These are phyloP conservation scores for Silene vulgaris DNA, from an alignment of 179 eudicot species.

Conservation along the genomic window DNA sequence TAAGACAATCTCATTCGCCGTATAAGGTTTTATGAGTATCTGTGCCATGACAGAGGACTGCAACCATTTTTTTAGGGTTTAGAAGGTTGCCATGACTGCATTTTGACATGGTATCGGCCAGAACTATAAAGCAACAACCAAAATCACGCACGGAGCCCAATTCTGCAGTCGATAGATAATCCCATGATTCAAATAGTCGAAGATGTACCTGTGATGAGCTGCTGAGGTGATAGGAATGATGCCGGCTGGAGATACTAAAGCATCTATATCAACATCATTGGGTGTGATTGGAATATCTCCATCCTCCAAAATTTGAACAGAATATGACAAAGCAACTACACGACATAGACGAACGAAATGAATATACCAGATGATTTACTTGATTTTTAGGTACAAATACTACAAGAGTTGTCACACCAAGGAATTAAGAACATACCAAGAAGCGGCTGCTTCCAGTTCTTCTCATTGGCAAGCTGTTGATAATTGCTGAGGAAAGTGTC, in stretches of 20 bases:
- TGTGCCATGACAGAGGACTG: background rate
- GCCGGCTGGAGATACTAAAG: conserved; percentile 76
- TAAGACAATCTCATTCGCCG: background rate
- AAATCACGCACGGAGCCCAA: background rate
- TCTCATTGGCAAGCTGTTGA: conserved; percentile 62
- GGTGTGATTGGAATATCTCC: conserved; percentile 82
- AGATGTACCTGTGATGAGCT: conserved; percentile 40
- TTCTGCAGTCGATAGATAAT: background rate
- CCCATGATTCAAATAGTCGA: background rate
- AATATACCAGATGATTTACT: background rate
- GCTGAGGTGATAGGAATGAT: conserved; percentile 64
- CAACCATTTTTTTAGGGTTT: background rate
- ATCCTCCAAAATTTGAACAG: conserved; percentile 76
- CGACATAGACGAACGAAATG: conserved; percentile 13
- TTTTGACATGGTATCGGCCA: background rate
- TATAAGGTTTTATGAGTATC: background rate
- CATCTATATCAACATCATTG: conserved; percentile 69
- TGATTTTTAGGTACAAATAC: background rate
- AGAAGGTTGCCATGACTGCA: background rate
- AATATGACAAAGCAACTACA: conserved; percentile 85
- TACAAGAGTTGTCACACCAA: background rate
- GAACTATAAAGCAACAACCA: background rate
- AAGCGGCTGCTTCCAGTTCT: conserved; percentile 83
- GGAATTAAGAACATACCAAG: conserved; percentile 39
- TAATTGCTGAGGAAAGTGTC: conserved; percentile 78